Base-by-base conservation (phyloP, 2,329 filamentous ascomycete genomes). In the Cadophora luteo-olivacea region DNA sequence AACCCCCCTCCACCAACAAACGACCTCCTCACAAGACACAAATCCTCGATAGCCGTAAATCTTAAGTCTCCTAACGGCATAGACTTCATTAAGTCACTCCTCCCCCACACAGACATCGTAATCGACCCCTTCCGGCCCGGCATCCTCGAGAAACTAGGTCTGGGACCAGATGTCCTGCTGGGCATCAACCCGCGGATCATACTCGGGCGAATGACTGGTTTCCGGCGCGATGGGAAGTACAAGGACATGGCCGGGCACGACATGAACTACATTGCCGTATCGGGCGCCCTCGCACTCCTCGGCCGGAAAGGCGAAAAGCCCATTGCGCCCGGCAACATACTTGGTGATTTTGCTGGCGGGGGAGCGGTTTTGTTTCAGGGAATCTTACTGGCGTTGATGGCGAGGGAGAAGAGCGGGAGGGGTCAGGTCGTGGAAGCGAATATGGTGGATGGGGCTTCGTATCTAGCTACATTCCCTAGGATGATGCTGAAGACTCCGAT, bases 121-220 rank as follows among this genome's bases (percentile, higher is more conserved):
- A 96, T 98, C 79, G 96, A 98, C 79, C 95, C 96, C 0, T 98
- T 94, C 83, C 92, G 95, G 0, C 95, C 95, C 0, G 93, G 94
- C 45, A 93, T 97, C 0, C 86, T 98, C 1, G 95, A 98, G 81
- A 92, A 91, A 63, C 87, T 95, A 11, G 91, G 91, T 0, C 86
- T 98, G 1, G 89, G 89, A 0, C 95, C 95, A 0, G 80, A 84
- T 8, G 84, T 86, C 0, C 84, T 97, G 8, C 82, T 89, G 33
- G 82, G 81, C 29, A 77, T 86, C 22, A 97, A 97, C 79, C 91
- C 90, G 12, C 84, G 90, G 0, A 82, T 98, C 1, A 88, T 98
- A 65, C 89, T 97, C 67, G 93, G 87, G 8, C 90, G 95, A 51
- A 91, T 98, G 87, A 96, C 94, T 2, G 95, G 95, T 0, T 98